Conservation (phyloP, 1,139 yeast genomes). For the Protomyces macrosporus region DNA sequence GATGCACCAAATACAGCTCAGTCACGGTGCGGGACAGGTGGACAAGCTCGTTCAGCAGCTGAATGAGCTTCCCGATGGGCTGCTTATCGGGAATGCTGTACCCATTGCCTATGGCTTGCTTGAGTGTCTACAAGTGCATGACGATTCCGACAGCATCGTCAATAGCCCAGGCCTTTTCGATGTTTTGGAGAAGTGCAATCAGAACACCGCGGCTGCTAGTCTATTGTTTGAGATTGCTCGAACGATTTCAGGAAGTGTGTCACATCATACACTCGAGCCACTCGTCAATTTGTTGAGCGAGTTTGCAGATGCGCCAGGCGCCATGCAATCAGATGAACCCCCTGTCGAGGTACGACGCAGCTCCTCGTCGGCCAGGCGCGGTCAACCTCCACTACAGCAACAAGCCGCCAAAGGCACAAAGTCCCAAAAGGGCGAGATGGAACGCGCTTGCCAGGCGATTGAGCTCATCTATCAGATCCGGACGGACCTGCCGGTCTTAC, state of each 20-base stretch:
- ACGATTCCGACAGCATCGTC: neutral
- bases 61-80: neutral
- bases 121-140: conserved; percentile 27
- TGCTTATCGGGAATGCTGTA: conserved; percentile 23
- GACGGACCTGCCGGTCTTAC: conserved; percentile 24
- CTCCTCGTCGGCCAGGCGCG: neutral
- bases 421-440: conserved; percentile 48
- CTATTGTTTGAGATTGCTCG: conserved; percentile 51
- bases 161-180: conserved; percentile 25
- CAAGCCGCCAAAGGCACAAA: neutral
- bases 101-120: conserved; percentile 25
- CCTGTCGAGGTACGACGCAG: neutral
- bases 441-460: conserved; percentile 58
- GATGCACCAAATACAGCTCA: conserved; percentile 2
- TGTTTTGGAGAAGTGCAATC: conserved; percentile 24
- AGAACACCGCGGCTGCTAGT: conserved; percentile 41
- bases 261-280: conserved; percentile 54
- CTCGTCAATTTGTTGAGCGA: conserved; percentile 68
- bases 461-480: conserved; percentile 35
- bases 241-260: conserved; percentile 42
- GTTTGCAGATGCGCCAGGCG: conserved; percentile 69
- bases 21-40: neutral
- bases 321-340: conserved; percentile 31
- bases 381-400: neutral
- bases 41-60: neutral